Evolutionary conservation across 2,329 filamentous ascomycete species (phyloP).

Genomic region (Elsinoe fawcettii): DNA sequence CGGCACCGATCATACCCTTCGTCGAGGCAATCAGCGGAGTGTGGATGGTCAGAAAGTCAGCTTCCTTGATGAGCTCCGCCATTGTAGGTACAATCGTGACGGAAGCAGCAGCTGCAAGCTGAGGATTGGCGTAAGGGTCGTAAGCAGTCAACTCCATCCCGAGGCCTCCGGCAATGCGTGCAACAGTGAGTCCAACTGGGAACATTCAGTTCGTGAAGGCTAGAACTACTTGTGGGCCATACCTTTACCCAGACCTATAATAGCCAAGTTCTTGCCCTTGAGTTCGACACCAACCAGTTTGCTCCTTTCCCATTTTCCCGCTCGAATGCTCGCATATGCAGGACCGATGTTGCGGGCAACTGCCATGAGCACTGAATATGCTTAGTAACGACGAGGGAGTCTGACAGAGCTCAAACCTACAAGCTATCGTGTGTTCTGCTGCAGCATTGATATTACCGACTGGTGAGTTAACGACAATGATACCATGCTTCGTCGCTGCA

Average conservation of each 20-base stretch:
- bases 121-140: constrained; percentile 68
- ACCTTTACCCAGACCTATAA: constrained; percentile 75
- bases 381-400: constrained; percentile 22
- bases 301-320: constrained; percentile 67
- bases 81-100: constrained; percentile 39
- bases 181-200: constrained; percentile 67
- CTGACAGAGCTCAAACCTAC: too few relatives aligned
- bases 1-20: constrained; percentile 60
- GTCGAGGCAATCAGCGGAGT: constrained; percentile 73
- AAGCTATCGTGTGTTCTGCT: constrained; percentile 65
- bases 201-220: constrained; percentile 14
- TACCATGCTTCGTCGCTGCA: constrained; percentile 62
- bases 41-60: constrained; percentile 74
- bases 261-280: constrained; percentile 66
- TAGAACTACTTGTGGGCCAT: constrained; percentile 1
- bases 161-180: constrained; percentile 67
- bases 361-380: constrained; percentile 56
- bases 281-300: constrained; percentile 70
- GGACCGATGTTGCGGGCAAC: constrained; percentile 66
- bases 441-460: constrained; percentile 74
- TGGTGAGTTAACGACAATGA: constrained; percentile 74
- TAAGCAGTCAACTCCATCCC: constrained; percentile 69
- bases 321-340: constrained; percentile 61
- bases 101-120: constrained; percentile 60
- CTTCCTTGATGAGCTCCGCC: constrained; percentile 51